These are phyloP conservation scores for Coprinopsis marcescibilis DNA, from an alignment of 768 basidiomycete genomes.

Conservation along the genomic window DNA sequence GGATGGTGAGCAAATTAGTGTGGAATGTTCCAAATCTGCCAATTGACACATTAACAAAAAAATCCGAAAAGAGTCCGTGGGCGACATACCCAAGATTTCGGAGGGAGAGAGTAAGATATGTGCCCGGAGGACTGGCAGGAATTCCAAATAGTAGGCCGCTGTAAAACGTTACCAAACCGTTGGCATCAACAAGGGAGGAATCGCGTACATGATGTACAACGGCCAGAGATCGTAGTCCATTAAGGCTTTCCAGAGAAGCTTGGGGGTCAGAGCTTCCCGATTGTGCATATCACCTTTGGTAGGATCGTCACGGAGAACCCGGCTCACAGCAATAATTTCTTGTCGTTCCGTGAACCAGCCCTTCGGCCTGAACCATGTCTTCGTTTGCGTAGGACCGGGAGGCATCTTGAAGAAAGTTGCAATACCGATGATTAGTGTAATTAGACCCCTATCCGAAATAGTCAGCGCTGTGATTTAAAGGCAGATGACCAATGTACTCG, in stretches of 20 bases:
- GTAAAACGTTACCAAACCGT: neutral
- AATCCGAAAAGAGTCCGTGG: neutral
- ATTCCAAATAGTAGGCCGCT: slow-evolving; percentile 52
- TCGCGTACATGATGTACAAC: slow-evolving; percentile 45
- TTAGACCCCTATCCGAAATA: slow-evolving; percentile 28
- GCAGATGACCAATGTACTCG: slow-evolving; percentile 30
- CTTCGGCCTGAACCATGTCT: slow-evolving; percentile 49
- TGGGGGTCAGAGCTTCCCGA: slow-evolving; percentile 48
- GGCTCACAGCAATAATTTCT: slow-evolving; percentile 53
- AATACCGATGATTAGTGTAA: slow-evolving; percentile 46
- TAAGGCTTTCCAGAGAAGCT: slow-evolving; percentile 46
- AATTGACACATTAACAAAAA: no score
- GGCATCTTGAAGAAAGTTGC: slow-evolving; percentile 56
- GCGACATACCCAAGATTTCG: slow-evolving; percentile 41
- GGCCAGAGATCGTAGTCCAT: slow-evolving; percentile 67
- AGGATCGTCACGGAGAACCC: slow-evolving; percentile 61
- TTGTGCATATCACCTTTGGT: slow-evolving; percentile 69
- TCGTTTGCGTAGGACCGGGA: slow-evolving; percentile 54
- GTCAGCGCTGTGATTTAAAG: no score
- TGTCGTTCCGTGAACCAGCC: slow-evolving; percentile 65
- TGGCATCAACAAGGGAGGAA: neutral
- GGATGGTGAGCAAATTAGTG: slow-evolving; percentile 53
- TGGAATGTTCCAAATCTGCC: slow-evolving; percentile 46
- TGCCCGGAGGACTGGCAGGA: slow-evolving; percentile 40
- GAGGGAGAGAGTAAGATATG: slow-evolving; percentile 56